Conservation (phyloP, 163 green algal species). For the Coccomyxa subellipsoidea region DNA sequence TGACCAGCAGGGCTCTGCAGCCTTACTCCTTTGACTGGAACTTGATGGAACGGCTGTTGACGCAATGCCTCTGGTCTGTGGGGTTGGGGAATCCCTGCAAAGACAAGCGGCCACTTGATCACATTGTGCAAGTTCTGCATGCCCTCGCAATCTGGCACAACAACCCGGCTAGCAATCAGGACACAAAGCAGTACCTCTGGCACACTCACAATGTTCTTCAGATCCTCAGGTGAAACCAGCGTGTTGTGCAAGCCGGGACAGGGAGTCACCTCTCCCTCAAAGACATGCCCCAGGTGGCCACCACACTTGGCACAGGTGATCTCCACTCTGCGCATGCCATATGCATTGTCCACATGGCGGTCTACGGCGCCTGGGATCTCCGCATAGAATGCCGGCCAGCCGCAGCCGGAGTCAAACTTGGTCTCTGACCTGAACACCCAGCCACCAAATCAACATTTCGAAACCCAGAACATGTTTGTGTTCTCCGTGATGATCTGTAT, state of each 20-base stretch:
- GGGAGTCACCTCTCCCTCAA: constrained; percentile 64
- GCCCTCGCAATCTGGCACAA: neutral
- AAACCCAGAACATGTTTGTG: neutral
- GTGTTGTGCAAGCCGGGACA: too few relatives aligned
- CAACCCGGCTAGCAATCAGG: neutral
- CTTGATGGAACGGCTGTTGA: constrained; percentile 83
- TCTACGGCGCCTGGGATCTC: constrained; percentile 53
- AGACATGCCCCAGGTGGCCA: constrained; percentile 75
- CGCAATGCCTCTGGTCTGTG: constrained; percentile 85
- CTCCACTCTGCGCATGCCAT: constrained; percentile 70
- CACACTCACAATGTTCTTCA: too few relatives aligned
- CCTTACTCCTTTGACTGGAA: constrained; percentile 30
- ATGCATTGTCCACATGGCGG: constrained; percentile 49
- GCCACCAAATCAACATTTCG: neutral
- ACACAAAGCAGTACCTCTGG: too few relatives aligned
- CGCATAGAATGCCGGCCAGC: constrained; percentile 81
- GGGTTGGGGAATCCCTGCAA: constrained; percentile 76
- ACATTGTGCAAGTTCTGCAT: constrained; percentile 30
- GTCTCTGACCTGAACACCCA: constrained; percentile 39
- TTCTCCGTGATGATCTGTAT: too few relatives aligned
- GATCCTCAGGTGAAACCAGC: too few relatives aligned
- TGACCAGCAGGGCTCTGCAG: too few relatives aligned
- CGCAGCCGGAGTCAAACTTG: constrained; percentile 84
- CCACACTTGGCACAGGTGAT: constrained; percentile 79
- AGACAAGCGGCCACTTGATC: neutral